Percentiles rank a stretch among this genome's conserved stretches.
Evolutionary conservation across 345 rosid species (phyloP).

Genomic region (Murraya paniculata): DNA sequence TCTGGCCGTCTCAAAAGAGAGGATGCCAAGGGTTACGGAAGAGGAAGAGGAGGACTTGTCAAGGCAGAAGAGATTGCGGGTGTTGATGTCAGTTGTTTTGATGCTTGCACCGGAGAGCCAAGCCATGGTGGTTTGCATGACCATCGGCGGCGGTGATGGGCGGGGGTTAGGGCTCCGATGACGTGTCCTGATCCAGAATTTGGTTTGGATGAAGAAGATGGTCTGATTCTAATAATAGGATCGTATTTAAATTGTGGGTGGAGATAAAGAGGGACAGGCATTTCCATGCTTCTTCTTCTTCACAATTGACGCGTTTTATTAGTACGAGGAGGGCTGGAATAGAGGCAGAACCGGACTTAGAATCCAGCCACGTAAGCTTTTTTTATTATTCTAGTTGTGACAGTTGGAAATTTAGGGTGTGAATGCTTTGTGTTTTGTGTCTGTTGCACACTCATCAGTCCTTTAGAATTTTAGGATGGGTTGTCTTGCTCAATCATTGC

Average conservation of each 20-base stretch:
- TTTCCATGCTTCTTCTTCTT: conserved; percentile 8
- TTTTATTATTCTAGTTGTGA: not conserved
- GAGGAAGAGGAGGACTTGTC: conserved; percentile 10
- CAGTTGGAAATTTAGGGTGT: not conserved
- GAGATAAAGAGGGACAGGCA: not conserved
- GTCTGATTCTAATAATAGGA: conserved; percentile 3
- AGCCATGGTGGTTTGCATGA: conserved; percentile 16
- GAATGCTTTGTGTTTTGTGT: not conserved
- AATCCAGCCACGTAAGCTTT: not conserved
- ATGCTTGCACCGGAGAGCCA: conserved; percentile 18
- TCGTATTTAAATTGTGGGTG: conserved; percentile 1
- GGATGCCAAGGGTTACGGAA: conserved; percentile 33
- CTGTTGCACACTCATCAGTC: not conserved
- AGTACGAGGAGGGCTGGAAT: not conserved
- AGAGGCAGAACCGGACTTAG: not conserved
- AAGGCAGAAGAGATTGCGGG: conserved; percentile 9
- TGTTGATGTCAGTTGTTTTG: not conserved
- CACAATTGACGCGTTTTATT: conserved; percentile 7
- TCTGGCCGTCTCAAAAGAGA: conserved; percentile 48
- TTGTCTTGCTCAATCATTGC: not conserved
- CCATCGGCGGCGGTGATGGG: conserved; percentile 10
- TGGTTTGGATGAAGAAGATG: no score
- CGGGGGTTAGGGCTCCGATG: not conserved
- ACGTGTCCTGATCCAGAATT: no score
- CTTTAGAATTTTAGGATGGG: not conserved